Conservation (phyloP, 176 grass and related monocot genomes). For the bread wheat (Triticum aestivum) region DNA sequence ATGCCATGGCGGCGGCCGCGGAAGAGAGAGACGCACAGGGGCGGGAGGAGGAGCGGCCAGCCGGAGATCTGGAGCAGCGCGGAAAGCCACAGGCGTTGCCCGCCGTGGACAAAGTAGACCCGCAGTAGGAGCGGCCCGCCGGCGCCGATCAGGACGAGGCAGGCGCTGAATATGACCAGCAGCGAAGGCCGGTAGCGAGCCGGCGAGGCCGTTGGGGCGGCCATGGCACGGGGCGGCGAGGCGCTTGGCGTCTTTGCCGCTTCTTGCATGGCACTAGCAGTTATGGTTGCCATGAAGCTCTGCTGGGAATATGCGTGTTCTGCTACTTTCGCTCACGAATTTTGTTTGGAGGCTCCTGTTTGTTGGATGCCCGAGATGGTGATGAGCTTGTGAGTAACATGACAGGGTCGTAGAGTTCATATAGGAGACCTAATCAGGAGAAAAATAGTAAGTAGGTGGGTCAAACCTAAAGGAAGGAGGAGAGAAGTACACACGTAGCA, state of each 20-base stretch:
- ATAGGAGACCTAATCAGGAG: too few species aligned
- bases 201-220: neutral
- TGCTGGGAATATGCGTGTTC: too few species aligned
- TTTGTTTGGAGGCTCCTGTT: too few species aligned
- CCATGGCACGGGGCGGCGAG: neutral
- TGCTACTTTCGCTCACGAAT: too few species aligned
- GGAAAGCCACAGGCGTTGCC: constrained; percentile 54
- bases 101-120: constrained; percentile 67
- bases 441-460: too few species aligned
- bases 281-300: constrained; percentile 21
- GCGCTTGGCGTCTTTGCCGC: neutral
- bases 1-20: constrained; percentile 1
- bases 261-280: constrained; percentile 29
- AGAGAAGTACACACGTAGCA: too few species aligned
- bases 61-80: constrained; percentile 51
- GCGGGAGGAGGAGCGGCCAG: constrained; percentile 62
- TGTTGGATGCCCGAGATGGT: too few species aligned
- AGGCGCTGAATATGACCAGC: constrained; percentile 44
- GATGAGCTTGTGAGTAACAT: too few species aligned
- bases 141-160: constrained; percentile 59
- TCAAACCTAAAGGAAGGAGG: too few species aligned
- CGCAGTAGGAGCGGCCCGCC: constrained; percentile 55
- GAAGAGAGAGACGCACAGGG: constrained; percentile 33
- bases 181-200: constrained; percentile 16
- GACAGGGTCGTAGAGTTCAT: too few species aligned